A percentile compares a stretch with the other conserved stretches of the same genome.
These are phyloP conservation scores for Xylaria venustula DNA, from an alignment of 495 filamentous ascomycete species.

Conservation along the genomic window DNA sequence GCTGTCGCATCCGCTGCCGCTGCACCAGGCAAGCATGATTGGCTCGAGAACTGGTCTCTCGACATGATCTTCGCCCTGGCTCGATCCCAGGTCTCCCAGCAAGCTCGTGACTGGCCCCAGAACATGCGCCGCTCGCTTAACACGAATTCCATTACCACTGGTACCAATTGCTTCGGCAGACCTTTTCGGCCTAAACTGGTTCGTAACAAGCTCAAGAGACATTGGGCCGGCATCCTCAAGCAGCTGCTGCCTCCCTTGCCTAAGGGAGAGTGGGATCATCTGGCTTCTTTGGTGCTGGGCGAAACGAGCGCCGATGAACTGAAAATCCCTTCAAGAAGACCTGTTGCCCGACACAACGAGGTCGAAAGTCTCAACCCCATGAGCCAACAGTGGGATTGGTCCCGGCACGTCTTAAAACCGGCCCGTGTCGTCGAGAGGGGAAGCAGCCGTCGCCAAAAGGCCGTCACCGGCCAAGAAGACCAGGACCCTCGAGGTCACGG, in stretches of 20 bases:
- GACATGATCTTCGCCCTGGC: slow-evolving; percentile 33
- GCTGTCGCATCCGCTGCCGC: no score
- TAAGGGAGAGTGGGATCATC: slow-evolving; percentile 57
- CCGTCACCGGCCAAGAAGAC: slow-evolving; percentile 36
- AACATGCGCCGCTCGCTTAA: slow-evolving; percentile 42
- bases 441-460: slow-evolving; percentile 27
- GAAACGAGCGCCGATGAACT: slow-evolving; percentile 40
- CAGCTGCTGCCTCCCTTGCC: slow-evolving; percentile 73
- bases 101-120: slow-evolving; percentile 21
- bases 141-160: slow-evolving; percentile 53
- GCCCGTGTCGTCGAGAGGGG: slow-evolving; percentile 23
- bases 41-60: slow-evolving; percentile 44
- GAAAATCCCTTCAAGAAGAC: slow-evolving; percentile 27
- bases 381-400: slow-evolving; percentile 14
- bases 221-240: slow-evolving; percentile 56
- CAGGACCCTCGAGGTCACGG: slow-evolving; percentile 33
- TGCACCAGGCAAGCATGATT: slow-evolving; percentile 27
- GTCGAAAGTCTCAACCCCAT: not conserved
- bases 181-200: slow-evolving; percentile 52
- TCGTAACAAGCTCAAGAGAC: slow-evolving; percentile 57
- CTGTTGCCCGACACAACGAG: slow-evolving; percentile 14
- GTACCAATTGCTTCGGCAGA: slow-evolving; percentile 61
- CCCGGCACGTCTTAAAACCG: slow-evolving; percentile 22
- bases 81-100: slow-evolving; percentile 27
- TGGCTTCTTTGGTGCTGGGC: slow-evolving; percentile 61